Base-by-base conservation (phyloP, 2,329 filamentous ascomycete species). In the Coniochaeta hoffmannii region DNA sequence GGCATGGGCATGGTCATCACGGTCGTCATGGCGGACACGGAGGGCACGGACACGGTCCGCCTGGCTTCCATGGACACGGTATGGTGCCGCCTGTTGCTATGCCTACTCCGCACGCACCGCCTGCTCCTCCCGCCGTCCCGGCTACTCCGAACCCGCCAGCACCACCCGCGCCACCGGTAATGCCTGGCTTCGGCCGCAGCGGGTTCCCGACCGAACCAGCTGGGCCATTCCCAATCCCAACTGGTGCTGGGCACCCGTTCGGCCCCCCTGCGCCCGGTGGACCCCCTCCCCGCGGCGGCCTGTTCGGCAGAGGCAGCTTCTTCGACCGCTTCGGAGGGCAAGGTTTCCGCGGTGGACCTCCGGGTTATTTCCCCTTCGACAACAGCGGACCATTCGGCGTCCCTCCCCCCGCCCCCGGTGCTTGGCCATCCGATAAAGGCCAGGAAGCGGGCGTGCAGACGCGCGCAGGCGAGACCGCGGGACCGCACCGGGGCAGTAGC, bases 371-470 rank as follows among this genome's bases (percentile, higher is more conserved):
- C n/a, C n/a, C n/a, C 41, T 12, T 32, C 32, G 30, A 46, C 35
- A n/a, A n/a, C 31, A 41, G 46, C 31, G 54, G 54, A 3, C 38
- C 50, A n/a, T 28, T 26, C n/a, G 44, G 44, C 14, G 53, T 35
- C n/a, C 34, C 38, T 38, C 52, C 50, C 49, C 10, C 52, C 19
- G 44, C 63, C 22, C 67, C 70, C 0, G 70, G 69, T 7, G 65
- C 68, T 6, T 73, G 70, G 72, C 70, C 71, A 8, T 59, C 64
- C 19, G 66, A 71, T n/a, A 53, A 57, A 28, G 60, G 57, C 30
- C 58, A 59, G 22, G 59, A 46, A 30, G 19, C 54, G 57, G 38
- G 34, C 62, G 30, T 46, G n/a, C 12, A 52, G 46, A 17, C n/a
- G n/a, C n/a, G n/a, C n/a, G n/a, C n/a, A n/a, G n/a, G n/a, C 34